Conservation (phyloP, 768 basidiomycete genomes). For the Xerocomellus amylosporus region DNA sequence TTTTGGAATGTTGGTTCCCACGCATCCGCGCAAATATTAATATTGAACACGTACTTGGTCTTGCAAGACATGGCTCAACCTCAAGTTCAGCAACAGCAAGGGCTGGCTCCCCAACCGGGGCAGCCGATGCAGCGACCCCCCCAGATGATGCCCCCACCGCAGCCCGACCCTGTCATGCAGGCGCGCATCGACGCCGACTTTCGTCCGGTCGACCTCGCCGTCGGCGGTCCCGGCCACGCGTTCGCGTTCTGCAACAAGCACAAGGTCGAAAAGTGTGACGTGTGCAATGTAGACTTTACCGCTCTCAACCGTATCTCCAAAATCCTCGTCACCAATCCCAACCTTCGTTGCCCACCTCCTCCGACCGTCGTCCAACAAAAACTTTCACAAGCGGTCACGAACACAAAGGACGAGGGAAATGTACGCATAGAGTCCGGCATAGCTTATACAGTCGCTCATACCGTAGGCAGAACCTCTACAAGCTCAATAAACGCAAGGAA, state of each 20-base stretch:
- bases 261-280: slow-evolving; percentile 68
- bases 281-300: slow-evolving; percentile 72
- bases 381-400: slow-evolving; percentile 67
- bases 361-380: slow-evolving; percentile 73
- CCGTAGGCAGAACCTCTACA: slow-evolving; percentile 65
- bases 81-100: slow-evolving; percentile 59
- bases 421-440: slow-evolving; percentile 45
- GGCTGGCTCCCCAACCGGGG: slow-evolving; percentile 30
- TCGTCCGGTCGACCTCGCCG: slow-evolving; percentile 50
- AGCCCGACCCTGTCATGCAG: slow-evolving; percentile 70
- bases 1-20: slow-evolving; percentile 11
- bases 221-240: slow-evolving; percentile 51
- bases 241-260: slow-evolving; percentile 64
- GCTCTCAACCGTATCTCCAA: slow-evolving; percentile 74
- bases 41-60: background rate
- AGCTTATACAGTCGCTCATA: slow-evolving; percentile 7
- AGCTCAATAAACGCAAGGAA: slow-evolving; percentile 60
- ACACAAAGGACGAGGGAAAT: slow-evolving; percentile 93
- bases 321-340: slow-evolving; percentile 65
- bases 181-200: slow-evolving; percentile 77
- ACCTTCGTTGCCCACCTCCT: slow-evolving; percentile 76
- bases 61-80: slow-evolving; percentile 54
- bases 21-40: background rate
- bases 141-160: slow-evolving; percentile 42
- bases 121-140: slow-evolving; percentile 36